phyloP scores from a whole-genome alignment of 2,329 filamentous ascomycete genomes.

The Paraphaeosphaeria minitans region DNA sequence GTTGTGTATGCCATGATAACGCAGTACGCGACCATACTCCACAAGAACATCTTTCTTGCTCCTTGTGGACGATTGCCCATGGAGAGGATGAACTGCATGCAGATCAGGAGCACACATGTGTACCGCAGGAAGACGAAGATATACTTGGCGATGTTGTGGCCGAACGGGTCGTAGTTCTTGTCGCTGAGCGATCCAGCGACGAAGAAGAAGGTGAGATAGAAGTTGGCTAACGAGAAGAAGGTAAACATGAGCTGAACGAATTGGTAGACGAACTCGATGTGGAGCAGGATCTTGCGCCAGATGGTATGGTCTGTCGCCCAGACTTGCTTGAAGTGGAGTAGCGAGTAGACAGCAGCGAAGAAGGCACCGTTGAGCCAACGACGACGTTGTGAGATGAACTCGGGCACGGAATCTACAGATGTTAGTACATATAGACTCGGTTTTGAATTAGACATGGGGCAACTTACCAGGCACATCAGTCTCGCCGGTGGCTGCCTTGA shows the following conservation, averaged over 20 bases:
- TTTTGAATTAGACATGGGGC: neutral
- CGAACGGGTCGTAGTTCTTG: constrained; percentile 82
- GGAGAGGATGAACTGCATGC: constrained; percentile 92
- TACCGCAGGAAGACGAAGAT: constrained; percentile 90
- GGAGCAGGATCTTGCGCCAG: constrained; percentile 84
- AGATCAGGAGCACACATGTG: constrained; percentile 82
- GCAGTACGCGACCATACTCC: constrained; percentile 85
- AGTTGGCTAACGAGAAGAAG: constrained; percentile 97
- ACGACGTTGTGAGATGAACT: constrained; percentile 95
- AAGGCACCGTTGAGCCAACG: constrained; percentile 99
- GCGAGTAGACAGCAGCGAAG: constrained; percentile 96
- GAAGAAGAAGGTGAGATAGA: constrained; percentile 99
- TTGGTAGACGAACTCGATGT: constrained; percentile 96
- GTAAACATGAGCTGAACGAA: constrained; percentile 92
- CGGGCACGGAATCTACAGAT: constrained; percentile 77
- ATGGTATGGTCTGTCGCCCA: constrained; percentile 92
- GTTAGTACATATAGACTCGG: constrained; percentile 6
- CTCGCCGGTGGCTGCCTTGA: constrained; percentile 94
- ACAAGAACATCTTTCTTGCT: constrained; percentile 86
- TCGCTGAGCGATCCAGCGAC: constrained; percentile 89
- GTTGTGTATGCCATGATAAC: constrained; percentile 96
- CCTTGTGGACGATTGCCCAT: constrained; percentile 97
- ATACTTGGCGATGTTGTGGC: constrained; percentile 79
- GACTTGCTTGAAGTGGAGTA: constrained; percentile 92
- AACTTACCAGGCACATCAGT: constrained; percentile 91